Conservation (phyloP, 129 eudicot species). For the Pittosporum tobira region DNA sequence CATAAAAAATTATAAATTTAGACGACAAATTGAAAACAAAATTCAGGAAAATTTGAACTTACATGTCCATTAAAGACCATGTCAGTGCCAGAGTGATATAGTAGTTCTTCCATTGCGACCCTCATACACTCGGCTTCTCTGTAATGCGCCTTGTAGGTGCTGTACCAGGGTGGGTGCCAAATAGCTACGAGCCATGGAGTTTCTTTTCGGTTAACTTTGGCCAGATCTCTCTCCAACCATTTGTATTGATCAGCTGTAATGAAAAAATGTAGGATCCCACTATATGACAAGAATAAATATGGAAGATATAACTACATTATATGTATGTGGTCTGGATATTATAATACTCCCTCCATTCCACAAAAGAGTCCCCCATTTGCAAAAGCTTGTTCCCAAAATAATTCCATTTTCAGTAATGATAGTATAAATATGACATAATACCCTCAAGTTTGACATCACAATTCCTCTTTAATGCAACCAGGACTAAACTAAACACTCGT, state of each 20-base stretch:
- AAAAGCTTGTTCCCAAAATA: too few species aligned
- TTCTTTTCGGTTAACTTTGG: conserved; percentile 54
- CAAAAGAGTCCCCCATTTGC: too few species aligned
- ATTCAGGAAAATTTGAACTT: conserved; percentile 29
- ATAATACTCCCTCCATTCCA: too few species aligned
- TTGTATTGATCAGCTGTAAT: conserved; percentile 77
- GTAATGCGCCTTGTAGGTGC: conserved; percentile 71
- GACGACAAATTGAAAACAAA: too few species aligned
- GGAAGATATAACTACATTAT: too few species aligned
- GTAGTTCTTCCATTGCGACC: conserved; percentile 80
- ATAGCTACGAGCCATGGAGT: conserved; percentile 94
- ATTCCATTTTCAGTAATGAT: too few species aligned
- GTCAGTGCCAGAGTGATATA: conserved; percentile 62
- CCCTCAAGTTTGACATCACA: too few species aligned
- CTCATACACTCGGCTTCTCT: conserved; percentile 92
- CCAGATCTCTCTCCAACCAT: conserved; percentile 80
- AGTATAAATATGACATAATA: too few species aligned
- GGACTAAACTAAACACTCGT: too few species aligned
- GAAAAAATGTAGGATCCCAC: neutral
- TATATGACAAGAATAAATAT: neutral
- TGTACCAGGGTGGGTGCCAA: conserved; percentile 99
- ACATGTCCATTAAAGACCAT: conserved; percentile 88
- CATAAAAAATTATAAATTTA: too few species aligned
- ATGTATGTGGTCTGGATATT: too few species aligned
- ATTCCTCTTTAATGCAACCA: too few species aligned